Conservation (phyloP, 441 rosid species). For the Adansonia grandidieri region DNA sequence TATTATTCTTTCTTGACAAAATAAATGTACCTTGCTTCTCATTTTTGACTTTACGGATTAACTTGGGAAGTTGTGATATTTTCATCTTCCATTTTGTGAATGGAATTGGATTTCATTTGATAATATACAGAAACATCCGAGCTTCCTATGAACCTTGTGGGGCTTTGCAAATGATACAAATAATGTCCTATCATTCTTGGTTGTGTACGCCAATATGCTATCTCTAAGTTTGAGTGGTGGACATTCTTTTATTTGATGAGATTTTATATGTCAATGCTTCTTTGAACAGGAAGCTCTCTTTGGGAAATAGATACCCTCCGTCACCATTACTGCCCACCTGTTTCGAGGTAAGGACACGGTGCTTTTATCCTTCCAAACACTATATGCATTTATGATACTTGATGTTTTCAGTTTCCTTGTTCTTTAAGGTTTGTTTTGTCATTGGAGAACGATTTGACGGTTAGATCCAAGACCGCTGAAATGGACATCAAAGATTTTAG, state of each 20-base stretch:
- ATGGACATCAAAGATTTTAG: constrained; percentile 71
- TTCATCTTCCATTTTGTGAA: neutral
- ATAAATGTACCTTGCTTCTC: neutral
- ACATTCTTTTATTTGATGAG: neutral
- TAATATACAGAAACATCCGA: neutral
- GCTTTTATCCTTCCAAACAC: neutral
- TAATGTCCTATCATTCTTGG: neutral
- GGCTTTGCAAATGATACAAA: neutral
- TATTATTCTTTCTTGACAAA: neutral
- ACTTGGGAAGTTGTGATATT: neutral
- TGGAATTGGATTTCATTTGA: neutral
- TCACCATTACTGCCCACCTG: constrained; percentile 92
- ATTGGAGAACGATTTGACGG: constrained; percentile 84
- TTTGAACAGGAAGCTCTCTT: constrained; percentile 77
- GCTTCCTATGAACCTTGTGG: neutral
- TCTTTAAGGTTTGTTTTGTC: constrained; percentile 73
- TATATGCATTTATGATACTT: neutral
- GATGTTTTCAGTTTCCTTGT: constrained; percentile 20
- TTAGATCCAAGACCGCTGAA: constrained; percentile 77
- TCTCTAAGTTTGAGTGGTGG: neutral
- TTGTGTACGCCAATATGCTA: neutral
- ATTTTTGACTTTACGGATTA: neutral
- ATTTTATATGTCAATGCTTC: constrained; percentile 18
- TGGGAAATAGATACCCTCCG: constrained; percentile 91
- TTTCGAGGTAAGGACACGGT: constrained; percentile 66